Conservation (phyloP, 352 stramenopile species). For the Globisporangium yorkense region DNA sequence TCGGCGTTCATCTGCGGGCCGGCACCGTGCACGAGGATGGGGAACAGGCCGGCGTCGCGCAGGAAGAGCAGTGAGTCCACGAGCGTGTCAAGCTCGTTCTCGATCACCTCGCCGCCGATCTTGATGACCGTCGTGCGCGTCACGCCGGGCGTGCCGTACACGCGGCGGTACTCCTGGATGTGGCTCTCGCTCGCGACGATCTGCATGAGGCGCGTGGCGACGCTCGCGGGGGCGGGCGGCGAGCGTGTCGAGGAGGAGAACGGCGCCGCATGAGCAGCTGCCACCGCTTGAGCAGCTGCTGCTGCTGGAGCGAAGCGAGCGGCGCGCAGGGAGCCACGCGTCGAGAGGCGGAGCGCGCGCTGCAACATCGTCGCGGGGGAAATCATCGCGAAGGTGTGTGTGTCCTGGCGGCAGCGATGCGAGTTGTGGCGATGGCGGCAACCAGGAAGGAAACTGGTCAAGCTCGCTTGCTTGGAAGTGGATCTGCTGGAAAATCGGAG, state of each 20-base stretch:
- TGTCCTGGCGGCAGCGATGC: background rate
- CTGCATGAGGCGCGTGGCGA: conserved; percentile 50
- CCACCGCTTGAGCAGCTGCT: background rate
- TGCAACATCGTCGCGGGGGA: background rate
- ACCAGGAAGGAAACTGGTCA: too few species aligned
- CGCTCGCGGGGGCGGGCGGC: conserved; percentile 15
- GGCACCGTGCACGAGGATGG: conserved; percentile 84
- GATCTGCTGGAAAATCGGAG: background rate
- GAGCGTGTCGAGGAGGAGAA: conserved; percentile 3
- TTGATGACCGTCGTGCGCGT: conserved; percentile 85
- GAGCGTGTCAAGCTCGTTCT: conserved; percentile 83
- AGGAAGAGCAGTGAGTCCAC: conserved; percentile 82
- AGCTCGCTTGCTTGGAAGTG: too few species aligned
- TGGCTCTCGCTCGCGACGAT: conserved; percentile 53
- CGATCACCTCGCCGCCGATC: conserved; percentile 85
- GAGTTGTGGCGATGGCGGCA: too few species aligned
- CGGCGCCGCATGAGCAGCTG: background rate
- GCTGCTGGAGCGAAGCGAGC: background rate
- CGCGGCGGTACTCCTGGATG: conserved; percentile 60
- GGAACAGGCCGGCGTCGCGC: conserved; percentile 75
- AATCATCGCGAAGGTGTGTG: background rate
- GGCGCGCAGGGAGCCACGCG: background rate
- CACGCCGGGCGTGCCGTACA: conserved; percentile 68
- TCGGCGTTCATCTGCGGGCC: conserved; percentile 89
- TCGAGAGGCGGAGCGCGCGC: background rate